A percentile compares a stretch with the other conserved stretches of the same genome.
phyloP scores from a whole-genome alignment of 192 early-diverging fungal species.

The Chytriomyces hyalinus region DNA sequence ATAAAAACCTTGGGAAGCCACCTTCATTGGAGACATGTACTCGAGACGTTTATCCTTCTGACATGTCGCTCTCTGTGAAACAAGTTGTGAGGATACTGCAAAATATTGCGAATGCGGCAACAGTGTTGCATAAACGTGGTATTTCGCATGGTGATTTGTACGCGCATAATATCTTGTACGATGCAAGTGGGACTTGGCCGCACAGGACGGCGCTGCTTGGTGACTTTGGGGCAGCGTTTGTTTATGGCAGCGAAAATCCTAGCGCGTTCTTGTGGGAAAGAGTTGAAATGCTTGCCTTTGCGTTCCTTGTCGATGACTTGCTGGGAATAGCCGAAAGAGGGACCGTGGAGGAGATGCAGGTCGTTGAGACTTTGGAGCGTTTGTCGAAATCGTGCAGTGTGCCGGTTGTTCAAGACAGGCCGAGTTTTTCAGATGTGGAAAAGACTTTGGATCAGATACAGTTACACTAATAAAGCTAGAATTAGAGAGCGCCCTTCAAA shows the following conservation, averaged over 20 bases:
- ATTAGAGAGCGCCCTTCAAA: no score
- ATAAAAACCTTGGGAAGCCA: conserved; percentile 21
- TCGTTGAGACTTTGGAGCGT: no score
- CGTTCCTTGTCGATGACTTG: conserved; percentile 37
- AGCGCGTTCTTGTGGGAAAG: not conserved
- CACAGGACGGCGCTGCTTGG: not conserved
- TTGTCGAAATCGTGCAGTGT: no score
- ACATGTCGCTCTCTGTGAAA: not conserved
- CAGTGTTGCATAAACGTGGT: conserved; percentile 23
- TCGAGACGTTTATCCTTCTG: conserved; percentile 29
- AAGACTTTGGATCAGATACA: no score
- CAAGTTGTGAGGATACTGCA: not conserved
- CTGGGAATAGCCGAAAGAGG: not conserved
- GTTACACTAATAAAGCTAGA: no score
- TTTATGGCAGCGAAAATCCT: not conserved
- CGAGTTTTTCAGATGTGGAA: no score
- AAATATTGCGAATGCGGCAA: conserved; percentile 23
- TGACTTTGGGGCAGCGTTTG: conserved; percentile 36
- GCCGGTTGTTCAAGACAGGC: no score
- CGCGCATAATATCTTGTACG: conserved; percentile 33
- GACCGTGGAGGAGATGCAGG: not conserved
- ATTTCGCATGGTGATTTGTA: conserved; percentile 34
- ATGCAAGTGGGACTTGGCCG: not conserved
- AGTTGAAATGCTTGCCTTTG: conserved; percentile 36
- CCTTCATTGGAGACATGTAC: conserved; percentile 28